Conservation (phyloP, 768 basidiomycete species). For the Serendipita sp. region DNA sequence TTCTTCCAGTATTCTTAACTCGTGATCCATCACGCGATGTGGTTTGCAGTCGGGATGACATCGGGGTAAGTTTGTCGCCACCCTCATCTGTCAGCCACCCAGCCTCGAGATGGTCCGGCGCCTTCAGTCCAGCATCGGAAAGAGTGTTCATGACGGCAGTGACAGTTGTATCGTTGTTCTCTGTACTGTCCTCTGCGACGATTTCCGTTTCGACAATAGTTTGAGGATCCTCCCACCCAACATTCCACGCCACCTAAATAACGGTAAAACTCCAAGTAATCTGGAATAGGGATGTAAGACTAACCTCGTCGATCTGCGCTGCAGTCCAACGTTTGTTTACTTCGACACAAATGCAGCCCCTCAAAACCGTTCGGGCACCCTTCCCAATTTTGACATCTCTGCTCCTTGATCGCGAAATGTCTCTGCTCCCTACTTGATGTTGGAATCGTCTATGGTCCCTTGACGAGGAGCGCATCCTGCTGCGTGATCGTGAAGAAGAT, state of each 20-base stretch:
- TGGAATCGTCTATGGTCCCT: slow-evolving; percentile 8
- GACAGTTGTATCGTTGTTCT: not conserved
- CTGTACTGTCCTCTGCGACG: not conserved
- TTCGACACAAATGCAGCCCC: slow-evolving; percentile 61
- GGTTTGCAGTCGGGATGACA: not conserved
- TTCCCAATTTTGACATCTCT: slow-evolving; percentile 22
- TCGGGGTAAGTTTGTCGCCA: not conserved
- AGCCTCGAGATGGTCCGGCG: not conserved
- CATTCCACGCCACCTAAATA: slow-evolving; percentile 44
- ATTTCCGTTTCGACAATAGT: not conserved
- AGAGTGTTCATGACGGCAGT: not conserved
- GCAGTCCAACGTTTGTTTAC: slow-evolving; percentile 60
- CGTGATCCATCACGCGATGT: not conserved
- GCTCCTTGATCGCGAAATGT: slow-evolving; percentile 47
- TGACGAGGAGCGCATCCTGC: slow-evolving; percentile 6
- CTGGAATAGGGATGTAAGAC: not conserved
- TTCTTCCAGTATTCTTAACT: not conserved
- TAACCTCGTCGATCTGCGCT: slow-evolving; percentile 51
- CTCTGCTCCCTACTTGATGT: slow-evolving; percentile 40
- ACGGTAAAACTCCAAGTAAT: not conserved
- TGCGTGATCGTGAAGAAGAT: slow-evolving; percentile 7
- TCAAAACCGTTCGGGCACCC: slow-evolving; percentile 34
- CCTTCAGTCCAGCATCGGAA: not conserved
- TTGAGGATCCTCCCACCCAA: slow-evolving; percentile 38
- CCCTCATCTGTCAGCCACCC: not conserved